Base-by-base conservation (phyloP, 2,329 filamentous ascomycete genomes). In the Fonsecaea pugnacius region DNA sequence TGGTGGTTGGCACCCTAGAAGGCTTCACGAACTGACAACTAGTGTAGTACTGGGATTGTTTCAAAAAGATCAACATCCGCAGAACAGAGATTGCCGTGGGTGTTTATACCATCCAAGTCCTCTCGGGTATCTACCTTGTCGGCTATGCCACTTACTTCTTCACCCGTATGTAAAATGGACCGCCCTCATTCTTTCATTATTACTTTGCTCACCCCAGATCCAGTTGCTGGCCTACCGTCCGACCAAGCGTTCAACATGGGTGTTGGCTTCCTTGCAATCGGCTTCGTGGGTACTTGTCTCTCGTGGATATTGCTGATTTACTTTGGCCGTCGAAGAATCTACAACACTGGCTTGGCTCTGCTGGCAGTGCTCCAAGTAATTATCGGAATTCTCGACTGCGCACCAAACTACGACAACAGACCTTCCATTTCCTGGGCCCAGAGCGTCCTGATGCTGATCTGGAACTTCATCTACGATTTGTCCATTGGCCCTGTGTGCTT, bases 121-220 rank as follows among this genome's bases (percentile, higher is more conserved):
- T 81, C 7, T 76, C 74, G 8, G 79, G 78, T 1, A 76, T 79
- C 43, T 71, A 77, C 72, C 75, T 82, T 36, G 76, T 81, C 7
- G 78, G 78, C 35, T 81, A 79, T 69, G 75, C 76, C 8, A 80
- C 77, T 2, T 83, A 82, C 69, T 83, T 83, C 75, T 82, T 83
- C 71, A 70, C 79, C 48, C 76, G 84, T 66, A 53, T 32, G 66
- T 63, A 14, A 35, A 43, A 38, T n/a, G 14, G 6, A 33, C 10
- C 21, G 8, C 7, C 16, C 51, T n/a, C 27, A 32, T 46, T n/a
- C 14, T 21, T 6, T 24, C 5, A n/a, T 24, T 2, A 4, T 12
- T 10, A 9, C 9, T 10, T 48, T 48, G 21, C 54, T 55, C 27
- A 56, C 18, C 50, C 50, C 14, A 16, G 12, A 9, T 27, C 12